These are phyloP conservation scores for Tetrapyrgos nigripes DNA, from an alignment of 1,284 basidiomycete genomes.

Conservation along the genomic window DNA sequence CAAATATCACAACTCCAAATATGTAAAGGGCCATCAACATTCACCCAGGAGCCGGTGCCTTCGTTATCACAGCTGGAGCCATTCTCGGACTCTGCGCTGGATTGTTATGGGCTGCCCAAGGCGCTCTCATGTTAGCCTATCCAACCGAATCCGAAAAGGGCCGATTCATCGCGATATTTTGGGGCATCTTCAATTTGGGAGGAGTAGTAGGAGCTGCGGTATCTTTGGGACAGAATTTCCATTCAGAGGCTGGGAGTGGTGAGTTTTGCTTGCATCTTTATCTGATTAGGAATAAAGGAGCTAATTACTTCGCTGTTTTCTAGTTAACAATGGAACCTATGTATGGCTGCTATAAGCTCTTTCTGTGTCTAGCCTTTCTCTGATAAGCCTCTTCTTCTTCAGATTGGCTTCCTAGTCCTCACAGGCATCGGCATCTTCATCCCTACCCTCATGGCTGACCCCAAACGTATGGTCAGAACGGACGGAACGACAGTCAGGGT, in stretches of 20 bases:
- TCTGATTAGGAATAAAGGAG: too few species aligned
- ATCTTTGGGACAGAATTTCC: slow-evolving; percentile 62
- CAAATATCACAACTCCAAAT: neutral
- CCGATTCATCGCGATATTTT: slow-evolving; percentile 78
- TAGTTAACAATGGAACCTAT: slow-evolving; percentile 68
- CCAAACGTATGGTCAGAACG: slow-evolving; percentile 69
- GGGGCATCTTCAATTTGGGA: slow-evolving; percentile 79
- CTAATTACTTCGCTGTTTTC: too few species aligned
- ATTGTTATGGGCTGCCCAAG: slow-evolving; percentile 87
- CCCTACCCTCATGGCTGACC: slow-evolving; percentile 73
- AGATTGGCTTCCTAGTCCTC: slow-evolving; percentile 79
- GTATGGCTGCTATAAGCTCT: slow-evolving; percentile 39
- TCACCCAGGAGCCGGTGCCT: slow-evolving; percentile 61
- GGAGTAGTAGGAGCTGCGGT: slow-evolving; percentile 75
- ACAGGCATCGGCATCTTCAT: slow-evolving; percentile 69
- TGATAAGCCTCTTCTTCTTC: neutral
- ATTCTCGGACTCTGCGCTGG: slow-evolving; percentile 86
- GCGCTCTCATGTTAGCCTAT: slow-evolving; percentile 84
- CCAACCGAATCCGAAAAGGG: slow-evolving; percentile 83
- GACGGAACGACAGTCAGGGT: slow-evolving; percentile 74
- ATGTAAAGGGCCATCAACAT: slow-evolving; percentile 66
- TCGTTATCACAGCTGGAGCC: slow-evolving; percentile 81
- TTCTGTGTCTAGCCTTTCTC: neutral
- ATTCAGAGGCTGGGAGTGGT: slow-evolving; percentile 46
- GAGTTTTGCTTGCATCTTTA: slow-evolving; percentile 13